phyloP scores from a whole-genome alignment of 352 stramenopile genomes.

The Globisporangium nodosum region DNA sequence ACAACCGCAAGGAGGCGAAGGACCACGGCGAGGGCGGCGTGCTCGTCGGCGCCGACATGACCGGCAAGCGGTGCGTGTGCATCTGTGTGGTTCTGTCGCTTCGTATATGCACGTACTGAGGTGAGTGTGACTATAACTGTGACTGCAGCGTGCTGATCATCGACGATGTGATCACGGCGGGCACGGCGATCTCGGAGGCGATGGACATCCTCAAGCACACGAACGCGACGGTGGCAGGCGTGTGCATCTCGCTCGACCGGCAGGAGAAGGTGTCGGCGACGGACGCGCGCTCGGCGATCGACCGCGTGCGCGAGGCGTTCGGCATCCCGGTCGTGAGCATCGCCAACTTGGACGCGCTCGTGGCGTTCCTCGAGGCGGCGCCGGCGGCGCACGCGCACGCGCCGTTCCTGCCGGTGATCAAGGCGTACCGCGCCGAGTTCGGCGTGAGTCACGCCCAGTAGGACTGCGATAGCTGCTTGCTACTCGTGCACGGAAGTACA shows the following conservation, averaged over 20 bases:
- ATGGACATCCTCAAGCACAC: conserved; percentile 88
- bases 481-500: neutral
- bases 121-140: too few species aligned
- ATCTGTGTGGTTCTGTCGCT: neutral
- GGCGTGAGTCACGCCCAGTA: conserved; percentile 31
- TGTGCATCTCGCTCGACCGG: conserved; percentile 97
- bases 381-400: conserved; percentile 42
- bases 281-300: conserved; percentile 91
- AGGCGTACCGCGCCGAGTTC: conserved; percentile 69
- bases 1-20: conserved; percentile 99
- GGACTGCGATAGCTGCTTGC: neutral
- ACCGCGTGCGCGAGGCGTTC: conserved; percentile 89
- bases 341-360: conserved; percentile 90
- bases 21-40: conserved; percentile 97
- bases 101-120: neutral
- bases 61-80: conserved; percentile 82
- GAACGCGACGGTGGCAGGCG: conserved; percentile 91
- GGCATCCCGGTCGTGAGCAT: conserved; percentile 93
- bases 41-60: conserved; percentile 94
- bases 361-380: conserved; percentile 77
- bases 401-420: conserved; percentile 64
- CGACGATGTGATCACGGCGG: conserved; percentile 99
- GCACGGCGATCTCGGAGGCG: conserved; percentile 96
- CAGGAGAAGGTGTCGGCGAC: conserved; percentile 95
- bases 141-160: conserved; percentile 92